These are phyloP conservation scores for Jaminaea rosea DNA, from an alignment of 1,284 basidiomycete genomes.

Conservation along the genomic window DNA sequence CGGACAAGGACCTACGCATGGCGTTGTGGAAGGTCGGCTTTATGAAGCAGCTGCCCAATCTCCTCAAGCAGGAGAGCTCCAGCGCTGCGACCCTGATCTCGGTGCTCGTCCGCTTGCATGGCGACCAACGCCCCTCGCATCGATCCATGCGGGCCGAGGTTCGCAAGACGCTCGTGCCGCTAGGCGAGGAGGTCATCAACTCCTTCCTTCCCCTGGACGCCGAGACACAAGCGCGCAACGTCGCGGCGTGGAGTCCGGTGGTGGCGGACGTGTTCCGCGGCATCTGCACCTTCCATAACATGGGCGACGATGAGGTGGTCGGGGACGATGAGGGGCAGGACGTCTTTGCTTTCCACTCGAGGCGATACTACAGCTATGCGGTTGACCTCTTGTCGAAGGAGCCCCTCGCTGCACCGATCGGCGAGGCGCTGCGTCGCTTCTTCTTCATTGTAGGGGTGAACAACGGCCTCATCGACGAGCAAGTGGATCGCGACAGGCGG, in stretches of 20 bases:
- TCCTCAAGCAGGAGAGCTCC: conserved; percentile 95
- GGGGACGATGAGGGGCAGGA: conserved; percentile 9
- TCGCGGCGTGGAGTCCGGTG: conserved; percentile 94
- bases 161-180: conserved; percentile 78
- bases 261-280: conserved; percentile 86
- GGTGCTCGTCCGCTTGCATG: conserved; percentile 85
- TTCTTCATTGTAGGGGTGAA: conserved; percentile 29
- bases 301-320: conserved; percentile 6
- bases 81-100: conserved; percentile 92
- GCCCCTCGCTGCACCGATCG: conserved; percentile 21
- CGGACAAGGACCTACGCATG: conserved; percentile 91
- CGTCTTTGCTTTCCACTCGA: conserved; percentile 23
- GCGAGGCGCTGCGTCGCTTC: conserved; percentile 18
- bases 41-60: conserved; percentile 98
- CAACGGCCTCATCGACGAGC: conserved; percentile 21
- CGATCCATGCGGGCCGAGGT: conserved; percentile 72
- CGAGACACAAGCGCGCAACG: conserved; percentile 90
- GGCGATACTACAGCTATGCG: conserved; percentile 37
- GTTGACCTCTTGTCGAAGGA: conserved; percentile 31
- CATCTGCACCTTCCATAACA: conserved; percentile 77
- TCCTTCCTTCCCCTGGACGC: conserved; percentile 83
- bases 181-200: conserved; percentile 79
- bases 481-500: not conserved
- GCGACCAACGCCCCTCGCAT: conserved; percentile 76
- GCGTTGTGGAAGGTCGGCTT: conserved; percentile 99